Evolutionary conservation across 805 yeast species (phyloP).

Genomic region (Wickerhamiella australiensis): DNA sequence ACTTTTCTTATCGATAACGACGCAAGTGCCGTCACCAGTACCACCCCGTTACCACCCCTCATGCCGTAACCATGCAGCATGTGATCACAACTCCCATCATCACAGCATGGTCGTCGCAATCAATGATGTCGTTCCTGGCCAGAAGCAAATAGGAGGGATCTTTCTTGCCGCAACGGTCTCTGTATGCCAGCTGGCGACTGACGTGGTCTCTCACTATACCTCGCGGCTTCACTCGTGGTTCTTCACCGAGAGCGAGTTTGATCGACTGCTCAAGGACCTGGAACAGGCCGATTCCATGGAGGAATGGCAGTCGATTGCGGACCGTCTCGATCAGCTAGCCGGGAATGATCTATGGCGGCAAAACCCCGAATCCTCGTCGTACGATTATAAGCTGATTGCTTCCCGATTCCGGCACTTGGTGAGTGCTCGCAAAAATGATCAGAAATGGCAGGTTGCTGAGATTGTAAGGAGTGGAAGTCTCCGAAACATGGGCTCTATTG

Average conservation of each 20-base stretch:
- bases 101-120: slow-evolving; percentile 3
- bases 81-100: background rate
- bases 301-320: slow-evolving; percentile 50
- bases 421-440: slow-evolving; percentile 37
- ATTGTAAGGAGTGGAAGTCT: slow-evolving; percentile 69
- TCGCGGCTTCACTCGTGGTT: slow-evolving; percentile 16
- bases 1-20: background rate
- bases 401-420: slow-evolving; percentile 54
- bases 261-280: slow-evolving; percentile 21
- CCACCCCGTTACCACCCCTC: background rate
- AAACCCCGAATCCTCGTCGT: slow-evolving; percentile 65
- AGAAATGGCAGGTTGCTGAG: slow-evolving; percentile 35
- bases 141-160: slow-evolving; percentile 5
- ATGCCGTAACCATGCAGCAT: background rate
- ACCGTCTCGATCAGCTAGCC: slow-evolving; percentile 32
- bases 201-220: slow-evolving; percentile 23
- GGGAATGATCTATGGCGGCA: slow-evolving; percentile 47
- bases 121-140: slow-evolving; percentile 4
- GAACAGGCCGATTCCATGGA: slow-evolving; percentile 42
- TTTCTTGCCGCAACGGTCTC: slow-evolving; percentile 1
- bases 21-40: background rate
- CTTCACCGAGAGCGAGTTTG: slow-evolving; percentile 20
- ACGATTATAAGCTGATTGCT: slow-evolving; percentile 72
- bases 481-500: slow-evolving; percentile 83
- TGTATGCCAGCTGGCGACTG: slow-evolving; percentile 18